A percentile compares a stretch with the other conserved stretches of the same genome.
Evolutionary conservation across 352 stramenopile genomes (phyloP).

Genomic region (Pythium periplocum): DNA sequence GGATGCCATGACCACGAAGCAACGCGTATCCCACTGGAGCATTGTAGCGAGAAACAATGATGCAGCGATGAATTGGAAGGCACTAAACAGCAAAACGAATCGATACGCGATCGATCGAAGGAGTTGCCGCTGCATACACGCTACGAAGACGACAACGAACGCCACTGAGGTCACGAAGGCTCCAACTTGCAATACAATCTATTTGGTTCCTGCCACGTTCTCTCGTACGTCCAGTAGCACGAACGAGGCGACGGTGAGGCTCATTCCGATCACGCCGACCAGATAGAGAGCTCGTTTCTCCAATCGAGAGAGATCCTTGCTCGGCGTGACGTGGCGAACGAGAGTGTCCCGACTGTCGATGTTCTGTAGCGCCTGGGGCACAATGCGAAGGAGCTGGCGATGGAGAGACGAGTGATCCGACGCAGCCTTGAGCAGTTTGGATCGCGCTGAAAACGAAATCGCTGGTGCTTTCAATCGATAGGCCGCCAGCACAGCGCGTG

Average conservation of each 20-base stretch:
- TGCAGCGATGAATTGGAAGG: neutral
- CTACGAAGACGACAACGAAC: neutral
- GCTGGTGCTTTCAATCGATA: neutral
- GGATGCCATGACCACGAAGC: slow-evolving; percentile 1
- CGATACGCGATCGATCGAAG: slow-evolving; percentile 1
- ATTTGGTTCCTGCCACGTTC: neutral
- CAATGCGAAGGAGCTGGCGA: slow-evolving; percentile 3
- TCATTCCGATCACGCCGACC: neutral
- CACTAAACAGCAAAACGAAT: slow-evolving; percentile 8
- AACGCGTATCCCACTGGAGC: slow-evolving; percentile 4
- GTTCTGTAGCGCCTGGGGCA: slow-evolving; percentile 2
- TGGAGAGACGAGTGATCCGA: slow-evolving; percentile 1
- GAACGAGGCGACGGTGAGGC: neutral
- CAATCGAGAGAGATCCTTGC: neutral
- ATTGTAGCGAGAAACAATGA: neutral
- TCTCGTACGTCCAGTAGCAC: neutral
- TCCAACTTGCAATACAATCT: neutral
- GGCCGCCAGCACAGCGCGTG: neutral
- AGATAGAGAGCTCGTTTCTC: neutral
- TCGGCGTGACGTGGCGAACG: neutral
- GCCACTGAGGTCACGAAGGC: neutral
- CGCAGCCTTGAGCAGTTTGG: slow-evolving; percentile 2
- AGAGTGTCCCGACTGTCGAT: slow-evolving; percentile 5
- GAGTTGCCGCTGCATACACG: slow-evolving; percentile 2
- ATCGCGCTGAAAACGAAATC: slow-evolving; percentile 5